phyloP scores from a whole-genome alignment of 2,329 filamentous ascomycete genomes.

The Scedosporium dehoogii region DNA sequence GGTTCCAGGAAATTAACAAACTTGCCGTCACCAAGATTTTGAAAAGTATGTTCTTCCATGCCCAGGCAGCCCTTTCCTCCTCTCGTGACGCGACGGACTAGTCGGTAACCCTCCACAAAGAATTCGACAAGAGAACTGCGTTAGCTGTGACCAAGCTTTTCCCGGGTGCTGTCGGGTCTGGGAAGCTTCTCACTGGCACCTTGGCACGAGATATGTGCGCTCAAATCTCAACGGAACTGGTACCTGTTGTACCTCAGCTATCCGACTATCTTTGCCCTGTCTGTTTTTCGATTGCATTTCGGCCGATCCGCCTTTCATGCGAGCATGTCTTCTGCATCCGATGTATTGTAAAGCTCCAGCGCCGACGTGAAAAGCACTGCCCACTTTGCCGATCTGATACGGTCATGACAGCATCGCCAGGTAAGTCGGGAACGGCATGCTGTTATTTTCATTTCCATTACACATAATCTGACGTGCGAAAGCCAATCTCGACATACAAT shows the following conservation, averaged over 20 bases:
- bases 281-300: slow-evolving; percentile 69
- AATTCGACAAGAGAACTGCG: slow-evolving; percentile 80
- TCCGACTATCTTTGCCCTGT: slow-evolving; percentile 78
- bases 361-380: slow-evolving; percentile 56
- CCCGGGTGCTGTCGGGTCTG: slow-evolving; percentile 46
- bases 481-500: slow-evolving; percentile 61
- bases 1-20: slow-evolving; percentile 77
- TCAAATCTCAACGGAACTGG: slow-evolving; percentile 61
- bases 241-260: slow-evolving; percentile 68
- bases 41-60: slow-evolving; percentile 51
- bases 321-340: slow-evolving; percentile 74
- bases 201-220: slow-evolving; percentile 69
- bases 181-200: slow-evolving; percentile 52
- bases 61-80: background rate
- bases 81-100: slow-evolving; percentile 9
- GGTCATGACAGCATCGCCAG: slow-evolving; percentile 58
- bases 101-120: slow-evolving; percentile 32
- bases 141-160: slow-evolving; percentile 58
- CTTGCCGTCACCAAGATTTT: slow-evolving; percentile 72
- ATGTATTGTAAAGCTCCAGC: slow-evolving; percentile 73
- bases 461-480: background rate
- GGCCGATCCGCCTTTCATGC: slow-evolving; percentile 68
- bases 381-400: slow-evolving; percentile 67
- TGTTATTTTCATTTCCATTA: background rate
- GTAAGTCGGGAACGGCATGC: slow-evolving; percentile 26